A percentile compares a stretch with the other conserved stretches of the same genome.
phyloP scores from a whole-genome alignment of 2,329 filamentous ascomycete species.

The Byssochlamys sp. region DNA sequence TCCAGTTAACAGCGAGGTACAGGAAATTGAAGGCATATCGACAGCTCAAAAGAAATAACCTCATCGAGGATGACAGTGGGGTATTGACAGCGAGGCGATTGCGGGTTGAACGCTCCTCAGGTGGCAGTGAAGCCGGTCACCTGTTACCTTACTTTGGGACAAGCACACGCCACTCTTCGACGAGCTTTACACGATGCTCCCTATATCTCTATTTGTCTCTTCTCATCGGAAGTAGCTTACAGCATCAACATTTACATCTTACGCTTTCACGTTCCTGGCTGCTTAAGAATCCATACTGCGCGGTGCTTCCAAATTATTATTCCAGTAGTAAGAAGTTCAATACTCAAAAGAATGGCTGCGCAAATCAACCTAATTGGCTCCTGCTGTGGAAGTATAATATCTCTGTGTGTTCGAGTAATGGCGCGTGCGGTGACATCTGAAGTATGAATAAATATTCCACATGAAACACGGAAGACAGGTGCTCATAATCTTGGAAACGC shows the following conservation, averaged over 20 bases:
- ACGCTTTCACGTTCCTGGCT: too few species aligned
- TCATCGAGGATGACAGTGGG: not conserved
- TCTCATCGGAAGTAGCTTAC: not conserved
- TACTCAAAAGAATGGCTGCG: too few species aligned
- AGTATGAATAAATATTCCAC: not conserved
- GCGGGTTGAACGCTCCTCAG: not conserved
- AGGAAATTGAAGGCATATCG: slow-evolving; percentile 1
- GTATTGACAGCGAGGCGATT: not conserved
- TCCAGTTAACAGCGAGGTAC: slow-evolving; percentile 3
- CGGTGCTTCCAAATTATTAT: too few species aligned
- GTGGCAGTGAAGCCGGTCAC: not conserved
- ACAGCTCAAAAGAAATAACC: not conserved
- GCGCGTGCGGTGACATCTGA: not conserved
- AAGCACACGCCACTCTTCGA: not conserved
- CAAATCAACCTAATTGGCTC: too few species aligned
- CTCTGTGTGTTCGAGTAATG: not conserved
- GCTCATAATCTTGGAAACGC: not conserved
- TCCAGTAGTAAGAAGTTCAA: too few species aligned
- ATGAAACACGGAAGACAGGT: not conserved
- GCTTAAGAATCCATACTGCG: too few species aligned
- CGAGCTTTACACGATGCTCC: not conserved
- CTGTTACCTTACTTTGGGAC: not conserved
- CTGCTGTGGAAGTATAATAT: too few species aligned
- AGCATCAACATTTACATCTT: too few species aligned
- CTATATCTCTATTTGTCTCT: not conserved